phyloP scores from a whole-genome alignment of 192 early-diverging fungal genomes.

The Backusella psychrophila region DNA sequence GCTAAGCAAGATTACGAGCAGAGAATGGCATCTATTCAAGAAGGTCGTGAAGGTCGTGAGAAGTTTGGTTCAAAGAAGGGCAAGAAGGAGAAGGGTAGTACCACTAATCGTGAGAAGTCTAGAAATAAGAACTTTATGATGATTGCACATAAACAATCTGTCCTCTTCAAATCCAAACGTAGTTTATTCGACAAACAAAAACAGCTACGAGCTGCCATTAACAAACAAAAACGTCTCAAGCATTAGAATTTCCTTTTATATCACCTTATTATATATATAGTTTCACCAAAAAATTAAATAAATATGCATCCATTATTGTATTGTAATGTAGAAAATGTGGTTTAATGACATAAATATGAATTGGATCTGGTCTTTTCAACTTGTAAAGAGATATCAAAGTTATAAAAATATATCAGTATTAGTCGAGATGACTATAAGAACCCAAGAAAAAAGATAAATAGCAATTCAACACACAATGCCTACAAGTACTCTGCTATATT shows the following conservation, averaged over 20 bases:
- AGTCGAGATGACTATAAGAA: too few species aligned
- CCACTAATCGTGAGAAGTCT: constrained; percentile 91
- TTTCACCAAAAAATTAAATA: background rate
- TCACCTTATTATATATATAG: background rate
- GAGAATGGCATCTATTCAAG: constrained; percentile 82
- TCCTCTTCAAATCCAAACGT: constrained; percentile 69
- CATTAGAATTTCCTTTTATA: constrained; percentile 31
- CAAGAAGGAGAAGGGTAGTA: constrained; percentile 73
- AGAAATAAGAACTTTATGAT: constrained; percentile 94
- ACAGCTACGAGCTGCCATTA: constrained; percentile 55
- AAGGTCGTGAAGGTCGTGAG: constrained; percentile 87
- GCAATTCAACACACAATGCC: too few species aligned
- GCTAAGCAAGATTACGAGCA: constrained; percentile 92
- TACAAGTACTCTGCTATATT: too few species aligned
- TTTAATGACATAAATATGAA: background rate
- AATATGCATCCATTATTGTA: background rate
- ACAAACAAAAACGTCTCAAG: constrained; percentile 61
- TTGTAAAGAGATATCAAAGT: too few species aligned
- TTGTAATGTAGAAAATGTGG: background rate
- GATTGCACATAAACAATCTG: constrained; percentile 90
- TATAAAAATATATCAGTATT: too few species aligned
- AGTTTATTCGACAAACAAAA: constrained; percentile 76
- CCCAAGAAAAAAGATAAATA: too few species aligned
- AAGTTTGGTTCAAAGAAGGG: constrained; percentile 90
- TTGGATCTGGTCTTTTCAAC: background rate